Percentiles rank a stretch among this genome's conserved stretches.
These are phyloP conservation scores for Nitzschia sp. DNA, from an alignment of 108 stramenopile genomes.

Conservation along the genomic window DNA sequence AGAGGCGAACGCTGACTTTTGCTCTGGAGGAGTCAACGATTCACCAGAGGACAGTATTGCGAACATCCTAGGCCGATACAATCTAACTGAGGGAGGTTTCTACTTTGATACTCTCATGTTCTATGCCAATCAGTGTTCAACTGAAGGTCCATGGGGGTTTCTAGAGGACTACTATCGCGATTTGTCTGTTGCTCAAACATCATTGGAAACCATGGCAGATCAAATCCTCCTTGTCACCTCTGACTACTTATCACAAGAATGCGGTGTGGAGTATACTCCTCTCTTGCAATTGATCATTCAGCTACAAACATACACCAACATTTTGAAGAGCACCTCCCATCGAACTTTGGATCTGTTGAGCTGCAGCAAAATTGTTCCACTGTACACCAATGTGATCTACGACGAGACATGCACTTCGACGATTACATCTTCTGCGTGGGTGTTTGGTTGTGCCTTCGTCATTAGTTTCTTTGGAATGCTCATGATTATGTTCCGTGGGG, in stretches of 20 bases:
- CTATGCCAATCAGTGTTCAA: conserved; percentile 28
- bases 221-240: conserved; percentile 3
- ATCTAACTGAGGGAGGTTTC: conserved; percentile 2
- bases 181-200: conserved; percentile 5
- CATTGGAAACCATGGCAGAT: conserved; percentile 1
- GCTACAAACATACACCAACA: conserved; percentile 20
- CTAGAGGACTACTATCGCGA: conserved; percentile 29
- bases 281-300: conserved; percentile 15
- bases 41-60: conserved; percentile 30
- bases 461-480: conserved; percentile 43
- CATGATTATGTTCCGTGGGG: conserved; percentile 35
- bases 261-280: conserved; percentile 31
- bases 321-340: conserved; percentile 14
- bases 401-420: conserved; percentile 21
- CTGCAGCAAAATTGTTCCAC: conserved; percentile 37
- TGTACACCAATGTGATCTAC: conserved; percentile 36
- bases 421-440: conserved; percentile 13
- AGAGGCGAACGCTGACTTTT: conserved; percentile 36
- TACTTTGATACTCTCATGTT: conserved; percentile 28
- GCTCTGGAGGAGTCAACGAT: conserved; percentile 14
- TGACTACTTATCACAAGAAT: conserved; percentile 26
- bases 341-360: conserved; percentile 27
- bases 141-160: conserved; percentile 32
- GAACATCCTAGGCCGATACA: conserved; percentile 24
- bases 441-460: conserved; percentile 20